These are phyloP conservation scores for Aureobasidium sp. DNA, from an alignment of 2,329 filamentous ascomycete species.

Conservation along the genomic window DNA sequence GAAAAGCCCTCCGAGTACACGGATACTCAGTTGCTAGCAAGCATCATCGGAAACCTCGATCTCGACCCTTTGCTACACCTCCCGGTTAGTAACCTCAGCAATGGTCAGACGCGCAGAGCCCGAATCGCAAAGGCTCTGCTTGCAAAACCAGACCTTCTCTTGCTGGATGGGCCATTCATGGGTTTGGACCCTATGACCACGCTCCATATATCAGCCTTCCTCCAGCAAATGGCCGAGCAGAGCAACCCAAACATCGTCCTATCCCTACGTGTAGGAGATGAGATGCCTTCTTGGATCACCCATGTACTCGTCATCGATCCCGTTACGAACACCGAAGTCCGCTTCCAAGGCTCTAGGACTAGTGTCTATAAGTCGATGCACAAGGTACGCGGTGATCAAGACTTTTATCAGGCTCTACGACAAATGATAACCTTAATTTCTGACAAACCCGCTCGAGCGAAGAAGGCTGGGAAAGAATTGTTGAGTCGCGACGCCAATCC, in stretches of 20 bases:
- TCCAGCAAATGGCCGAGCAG: constrained; percentile 58
- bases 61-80: constrained; percentile 64
- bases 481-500: constrained; percentile 26
- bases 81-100: constrained; percentile 83
- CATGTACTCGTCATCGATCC: constrained; percentile 49
- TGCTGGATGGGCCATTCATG: constrained; percentile 94
- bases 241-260: constrained; percentile 66
- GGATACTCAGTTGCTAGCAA: constrained; percentile 46
- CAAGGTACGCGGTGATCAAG: neutral
- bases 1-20: constrained; percentile 40
- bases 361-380: neutral
- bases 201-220: constrained; percentile 59
- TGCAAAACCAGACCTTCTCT: constrained; percentile 66
- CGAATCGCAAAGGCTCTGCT: constrained; percentile 82
- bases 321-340: neutral
- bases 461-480: neutral
- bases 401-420: neutral
- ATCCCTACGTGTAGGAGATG: constrained; percentile 75
- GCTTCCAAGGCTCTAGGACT: neutral
- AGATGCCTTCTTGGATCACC: constrained; percentile 82
- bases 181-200: constrained; percentile 82
- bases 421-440: neutral
- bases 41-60: constrained; percentile 61
- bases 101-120: constrained; percentile 81
- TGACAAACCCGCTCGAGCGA: neutral